Base-by-base conservation (phyloP, 2,329 filamentous ascomycete species). In the Chaetomium globosum region DNA sequence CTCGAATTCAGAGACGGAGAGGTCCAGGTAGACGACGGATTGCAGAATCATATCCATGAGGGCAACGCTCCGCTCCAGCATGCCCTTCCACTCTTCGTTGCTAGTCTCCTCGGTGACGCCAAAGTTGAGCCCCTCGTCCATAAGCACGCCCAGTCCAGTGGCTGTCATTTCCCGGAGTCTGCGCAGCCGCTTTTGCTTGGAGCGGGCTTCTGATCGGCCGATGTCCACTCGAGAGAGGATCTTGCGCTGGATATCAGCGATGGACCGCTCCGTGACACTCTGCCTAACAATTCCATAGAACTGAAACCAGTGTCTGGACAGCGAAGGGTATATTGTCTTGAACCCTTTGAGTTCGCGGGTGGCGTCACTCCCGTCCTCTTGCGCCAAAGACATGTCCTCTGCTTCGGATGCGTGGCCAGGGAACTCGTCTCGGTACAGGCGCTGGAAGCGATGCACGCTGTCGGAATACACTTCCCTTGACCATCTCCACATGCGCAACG, bases 1-100 rank as follows among this genome's bases (percentile, higher is more conserved):
- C 74, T 89, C 87, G 66, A 89, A 89, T 30, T 88, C 86, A 19
- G 81, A 78, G 8, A 88, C 81, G n/a, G 80, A 83, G 36, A 85
- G 80, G 57, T 91, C 87, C 49, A 90, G 77, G 26, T 84, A 80
- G 55, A 86, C 85, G 21, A 91, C 87, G 71, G 92, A 90, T 31
- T 84, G 85, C 6, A 97, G 83, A 23, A 98, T 89, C 72, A 89
- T 90, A 72, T 96, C 91, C 84, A 98, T 96, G 33, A 97, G 80
- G 26, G 88, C 87, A 53, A 97, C 89, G 71, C 90, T 96, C 64
- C 89, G 87, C 70, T 91, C 89, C 23, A 97, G 87, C 12, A 90
- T 86, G 43, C 86, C 86, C 75, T 93, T 95, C 76, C 85, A 83
- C 67, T 85, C 82, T 46, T 81, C 80, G 36, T 70, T 74, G 13